Conservation (phyloP, 2,329 filamentous ascomycete genomes). For the Penicillium sp. region DNA sequence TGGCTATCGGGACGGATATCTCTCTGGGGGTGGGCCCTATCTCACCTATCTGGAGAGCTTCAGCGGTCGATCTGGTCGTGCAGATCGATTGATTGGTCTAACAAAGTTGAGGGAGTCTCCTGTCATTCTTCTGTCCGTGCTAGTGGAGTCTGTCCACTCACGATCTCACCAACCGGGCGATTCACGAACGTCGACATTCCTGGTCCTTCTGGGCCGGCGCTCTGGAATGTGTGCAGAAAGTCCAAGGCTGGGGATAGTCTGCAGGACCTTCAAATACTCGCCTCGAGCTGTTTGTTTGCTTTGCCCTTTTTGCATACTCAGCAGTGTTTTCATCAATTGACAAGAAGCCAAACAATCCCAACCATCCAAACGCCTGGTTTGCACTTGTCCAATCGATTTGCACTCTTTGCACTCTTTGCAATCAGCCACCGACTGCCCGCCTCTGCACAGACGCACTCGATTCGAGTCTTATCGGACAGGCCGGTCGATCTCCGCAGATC, state of each 20-base stretch:
- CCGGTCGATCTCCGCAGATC: constrained; percentile 8
- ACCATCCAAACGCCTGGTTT: not conserved
- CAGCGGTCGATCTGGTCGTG: constrained; percentile 18
- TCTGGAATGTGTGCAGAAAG: constrained; percentile 33
- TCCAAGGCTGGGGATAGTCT: constrained; percentile 29
- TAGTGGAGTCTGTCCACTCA: constrained; percentile 15
- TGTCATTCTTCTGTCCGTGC: constrained; percentile 15
- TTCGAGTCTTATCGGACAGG: not conserved
- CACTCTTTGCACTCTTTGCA: constrained; percentile 15
- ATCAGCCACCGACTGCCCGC: not conserved
- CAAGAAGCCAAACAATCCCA: constrained; percentile 30
- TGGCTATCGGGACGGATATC: constrained; percentile 26
- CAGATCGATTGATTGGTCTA: constrained; percentile 21
- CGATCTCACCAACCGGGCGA: constrained; percentile 16
- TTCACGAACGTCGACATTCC: constrained; percentile 26
- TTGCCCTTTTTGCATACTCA: constrained; percentile 39
- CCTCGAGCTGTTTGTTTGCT: constrained; percentile 38
- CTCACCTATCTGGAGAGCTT: constrained; percentile 13
- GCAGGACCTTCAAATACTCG: constrained; percentile 34
- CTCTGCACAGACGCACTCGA: not conserved
- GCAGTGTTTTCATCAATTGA: constrained; percentile 37
- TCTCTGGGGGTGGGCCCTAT: constrained; percentile 16
- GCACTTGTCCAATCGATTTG: constrained; percentile 14
- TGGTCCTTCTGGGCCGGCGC: constrained; percentile 26
- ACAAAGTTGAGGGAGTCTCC: constrained; percentile 10